phyloP scores from a whole-genome alignment of 176 grass and related monocot species.

The Aechmea fasciata region DNA sequence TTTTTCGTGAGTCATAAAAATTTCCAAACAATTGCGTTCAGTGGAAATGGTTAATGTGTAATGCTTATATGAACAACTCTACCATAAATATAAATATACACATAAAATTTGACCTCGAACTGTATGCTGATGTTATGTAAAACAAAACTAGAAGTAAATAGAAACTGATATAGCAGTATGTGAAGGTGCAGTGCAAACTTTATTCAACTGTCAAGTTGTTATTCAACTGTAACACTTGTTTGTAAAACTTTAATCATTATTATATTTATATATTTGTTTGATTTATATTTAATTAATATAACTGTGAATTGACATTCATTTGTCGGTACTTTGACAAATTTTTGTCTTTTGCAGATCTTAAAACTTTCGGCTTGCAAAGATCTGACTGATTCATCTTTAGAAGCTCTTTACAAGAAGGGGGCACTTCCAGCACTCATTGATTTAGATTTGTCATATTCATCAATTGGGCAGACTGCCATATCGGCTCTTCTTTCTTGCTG shows the following conservation, averaged over 20 bases:
- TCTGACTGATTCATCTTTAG: constrained; percentile 64
- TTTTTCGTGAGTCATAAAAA: neutral
- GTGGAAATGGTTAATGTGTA: neutral
- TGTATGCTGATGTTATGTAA: neutral
- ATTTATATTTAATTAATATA: no score
- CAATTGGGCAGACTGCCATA: constrained; percentile 72
- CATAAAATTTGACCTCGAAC: neutral
- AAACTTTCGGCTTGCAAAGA: constrained; percentile 98
- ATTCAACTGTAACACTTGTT: neutral
- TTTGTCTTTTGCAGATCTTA: constrained; percentile 33
- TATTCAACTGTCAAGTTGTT: neutral
- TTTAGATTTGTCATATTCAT: constrained; percentile 94
- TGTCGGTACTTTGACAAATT: no score
- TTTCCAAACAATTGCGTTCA: neutral
- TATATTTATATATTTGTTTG: no score
- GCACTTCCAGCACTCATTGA: constrained; percentile 77
- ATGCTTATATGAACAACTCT: neutral
- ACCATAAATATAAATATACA: neutral
- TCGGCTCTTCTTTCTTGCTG: constrained; percentile 60
- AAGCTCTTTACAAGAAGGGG: constrained; percentile 64
- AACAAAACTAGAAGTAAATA: no score
- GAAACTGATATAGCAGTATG: no score
- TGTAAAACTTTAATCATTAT: neutral
- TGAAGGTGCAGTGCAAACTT: no score
- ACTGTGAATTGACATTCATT: no score